These are phyloP conservation scores for Apostasia ramifera DNA, from an alignment of 106 monocot genomes.

Conservation along the genomic window DNA sequence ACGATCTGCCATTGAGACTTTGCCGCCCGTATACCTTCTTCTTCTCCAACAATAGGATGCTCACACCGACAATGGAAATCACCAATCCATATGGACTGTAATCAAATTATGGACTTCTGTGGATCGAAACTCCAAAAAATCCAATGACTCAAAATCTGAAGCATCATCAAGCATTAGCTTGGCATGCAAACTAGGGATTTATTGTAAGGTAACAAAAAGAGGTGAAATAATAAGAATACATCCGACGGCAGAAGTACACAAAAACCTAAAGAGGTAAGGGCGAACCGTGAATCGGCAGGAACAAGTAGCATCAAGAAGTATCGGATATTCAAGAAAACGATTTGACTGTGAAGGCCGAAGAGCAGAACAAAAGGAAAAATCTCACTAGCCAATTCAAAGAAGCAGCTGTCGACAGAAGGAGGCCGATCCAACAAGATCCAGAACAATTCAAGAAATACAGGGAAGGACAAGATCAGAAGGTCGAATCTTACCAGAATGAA, in stretches of 20 bases:
- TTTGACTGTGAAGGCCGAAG: background rate
- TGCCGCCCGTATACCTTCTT: background rate
- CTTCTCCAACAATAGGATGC: background rate
- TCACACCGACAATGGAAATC: background rate
- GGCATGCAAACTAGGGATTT: background rate
- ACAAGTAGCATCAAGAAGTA: background rate
- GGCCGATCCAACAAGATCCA: too few species aligned
- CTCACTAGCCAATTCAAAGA: background rate
- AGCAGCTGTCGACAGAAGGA: too few species aligned
- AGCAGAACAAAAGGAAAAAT: slow-evolving; percentile 1
- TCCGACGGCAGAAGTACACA: slow-evolving; percentile 1
- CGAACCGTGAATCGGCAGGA: background rate
- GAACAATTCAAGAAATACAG: too few species aligned
- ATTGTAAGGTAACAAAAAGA: background rate
- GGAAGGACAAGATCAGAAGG: background rate
- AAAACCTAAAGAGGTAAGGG: background rate
- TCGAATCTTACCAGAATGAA: background rate
- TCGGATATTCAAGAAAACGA: background rate
- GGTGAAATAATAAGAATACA: background rate
- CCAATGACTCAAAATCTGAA: too few species aligned
- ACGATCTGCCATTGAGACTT: slow-evolving; percentile 28
- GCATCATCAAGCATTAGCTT: background rate
- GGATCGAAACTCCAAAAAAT: background rate
- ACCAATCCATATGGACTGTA: background rate
- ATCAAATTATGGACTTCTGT: background rate